Evolutionary conservation across 805 yeast species (phyloP).

Genomic region (Yarrowia alimentaria): DNA sequence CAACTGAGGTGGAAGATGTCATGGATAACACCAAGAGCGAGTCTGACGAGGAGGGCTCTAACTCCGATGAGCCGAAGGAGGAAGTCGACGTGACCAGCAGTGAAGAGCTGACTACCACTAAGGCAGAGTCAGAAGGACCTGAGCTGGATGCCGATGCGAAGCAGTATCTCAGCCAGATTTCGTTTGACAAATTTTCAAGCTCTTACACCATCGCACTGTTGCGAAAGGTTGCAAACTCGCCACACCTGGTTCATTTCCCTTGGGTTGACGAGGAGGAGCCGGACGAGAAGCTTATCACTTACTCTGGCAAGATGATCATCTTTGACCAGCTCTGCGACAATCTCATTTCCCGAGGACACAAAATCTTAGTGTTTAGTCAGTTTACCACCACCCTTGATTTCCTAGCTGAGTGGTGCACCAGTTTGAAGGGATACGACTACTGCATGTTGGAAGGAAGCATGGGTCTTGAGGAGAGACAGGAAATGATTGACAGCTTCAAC

Average conservation of each 20-base stretch:
- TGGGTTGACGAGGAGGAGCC: slow-evolving; percentile 50
- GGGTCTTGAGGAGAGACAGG: slow-evolving; percentile 62
- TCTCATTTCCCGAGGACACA: slow-evolving; percentile 55
- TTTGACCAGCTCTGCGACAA: slow-evolving; percentile 60
- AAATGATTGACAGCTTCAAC: slow-evolving; percentile 56
- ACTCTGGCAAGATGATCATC: slow-evolving; percentile 72
- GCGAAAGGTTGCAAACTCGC: slow-evolving; percentile 52
- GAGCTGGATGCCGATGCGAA: not conserved
- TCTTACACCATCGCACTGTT: not conserved
- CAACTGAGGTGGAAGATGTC: no score
- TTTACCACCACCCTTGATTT: slow-evolving; percentile 81
- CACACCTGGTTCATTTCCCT: slow-evolving; percentile 80
- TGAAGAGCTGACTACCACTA: no score
- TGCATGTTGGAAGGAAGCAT: slow-evolving; percentile 78
- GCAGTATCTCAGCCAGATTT: not conserved
- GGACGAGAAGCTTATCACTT: slow-evolving; percentile 46
- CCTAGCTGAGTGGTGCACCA: slow-evolving; percentile 73
- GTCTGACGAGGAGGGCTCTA: no score
- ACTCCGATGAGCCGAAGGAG: no score
- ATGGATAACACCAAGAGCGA: no score
- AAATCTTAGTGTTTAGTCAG: slow-evolving; percentile 80
- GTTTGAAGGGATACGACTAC: no score
- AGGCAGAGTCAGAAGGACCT: not conserved
- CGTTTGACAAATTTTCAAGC: not conserved
- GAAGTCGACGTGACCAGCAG: no score